Base-by-base conservation (phyloP, 2,329 filamentous ascomycete genomes). In the Bipolaris victoriae region DNA sequence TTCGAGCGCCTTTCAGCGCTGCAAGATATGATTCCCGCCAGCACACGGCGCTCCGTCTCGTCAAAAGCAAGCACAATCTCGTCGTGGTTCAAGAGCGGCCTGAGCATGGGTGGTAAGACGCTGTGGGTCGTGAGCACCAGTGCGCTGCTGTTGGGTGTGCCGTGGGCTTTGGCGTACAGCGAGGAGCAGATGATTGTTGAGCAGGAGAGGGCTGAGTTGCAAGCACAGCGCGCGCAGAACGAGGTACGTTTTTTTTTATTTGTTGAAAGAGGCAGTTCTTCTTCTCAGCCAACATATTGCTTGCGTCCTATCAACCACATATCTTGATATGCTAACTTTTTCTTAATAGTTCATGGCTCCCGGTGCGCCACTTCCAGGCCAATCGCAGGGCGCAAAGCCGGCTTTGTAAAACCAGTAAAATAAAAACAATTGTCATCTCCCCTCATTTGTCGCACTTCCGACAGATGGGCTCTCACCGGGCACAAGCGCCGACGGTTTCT, bases 151-250 rank as follows among this genome's bases (percentile, higher is more conserved):
- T 81, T 98, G 63, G 93, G 92, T 69, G 92, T 98, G 49, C 95
- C 95, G 54, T 98, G 92, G 84, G 93, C 92, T 57, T 83, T 99
- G 67, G 94, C 92, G 57, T 94, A 92, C 76, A 88, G 90, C 63
- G 95, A 99, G 83, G 95, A 99, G 83, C 92, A 97, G 84, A 91
- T 97, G 83, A 88, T 96, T 77, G 84, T 94, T 65, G 94, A 97
- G 83, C 96, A 97, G 92, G 95, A 99, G 87, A 88, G 92, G 79
- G 94, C 97, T 82, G 92, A 93, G 86, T 88, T 90, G 78, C 95
- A 97, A 91, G 90, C 95, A 78, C 91, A 97, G 85, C 87, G 90
- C 73, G 92, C 92, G 63, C 68, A 72, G 63, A 89, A 90, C 74
- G 91, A 97, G 82, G 86, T 89, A 67, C 11, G 59, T n/a, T n/a